phyloP scores from a whole-genome alignment of 2,329 filamentous ascomycete species.

The Clarireedia paspali region DNA sequence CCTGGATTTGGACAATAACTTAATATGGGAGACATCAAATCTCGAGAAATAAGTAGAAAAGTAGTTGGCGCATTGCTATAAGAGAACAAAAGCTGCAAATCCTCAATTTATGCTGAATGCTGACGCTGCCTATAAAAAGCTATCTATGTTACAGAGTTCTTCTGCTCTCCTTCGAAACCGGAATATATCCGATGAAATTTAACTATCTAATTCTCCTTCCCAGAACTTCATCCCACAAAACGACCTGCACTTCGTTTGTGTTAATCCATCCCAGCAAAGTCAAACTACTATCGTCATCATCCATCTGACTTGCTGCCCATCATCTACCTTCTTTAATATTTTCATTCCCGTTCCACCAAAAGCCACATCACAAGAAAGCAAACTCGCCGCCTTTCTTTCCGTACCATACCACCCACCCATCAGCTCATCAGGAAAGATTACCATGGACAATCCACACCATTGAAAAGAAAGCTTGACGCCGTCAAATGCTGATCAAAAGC shows the following conservation, averaged over 20 bases:
- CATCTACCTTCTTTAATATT: not conserved
- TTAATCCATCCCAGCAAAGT: constrained; percentile 5
- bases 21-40: too few species aligned
- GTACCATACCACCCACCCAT: too few species aligned
- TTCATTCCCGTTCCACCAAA: constrained; percentile 8
- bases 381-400: not conserved
- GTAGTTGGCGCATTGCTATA: not conserved
- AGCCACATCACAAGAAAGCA: constrained; percentile 6
- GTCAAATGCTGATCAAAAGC: constrained; percentile 29
- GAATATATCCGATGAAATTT: too few species aligned
- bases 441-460: constrained; percentile 19
- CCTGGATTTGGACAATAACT: too few species aligned
- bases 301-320: not conserved
- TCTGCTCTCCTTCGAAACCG: not conserved
- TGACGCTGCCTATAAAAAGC: not conserved
- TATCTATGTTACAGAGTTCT: constrained; percentile 2
- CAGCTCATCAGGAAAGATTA: constrained; percentile 1
- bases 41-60: too few species aligned
- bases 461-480: constrained; percentile 21
- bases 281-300: constrained; percentile 7
- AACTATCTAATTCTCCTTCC: constrained; percentile 2
- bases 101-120: constrained; percentile 3
- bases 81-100: not conserved
- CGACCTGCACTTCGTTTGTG: constrained; percentile 32
- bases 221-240: constrained; percentile 11